Evolutionary conservation across 139 green algal species (phyloP), one percentile per base, ranked within the genome.

Genomic region (Chlorella sp.): DNA sequence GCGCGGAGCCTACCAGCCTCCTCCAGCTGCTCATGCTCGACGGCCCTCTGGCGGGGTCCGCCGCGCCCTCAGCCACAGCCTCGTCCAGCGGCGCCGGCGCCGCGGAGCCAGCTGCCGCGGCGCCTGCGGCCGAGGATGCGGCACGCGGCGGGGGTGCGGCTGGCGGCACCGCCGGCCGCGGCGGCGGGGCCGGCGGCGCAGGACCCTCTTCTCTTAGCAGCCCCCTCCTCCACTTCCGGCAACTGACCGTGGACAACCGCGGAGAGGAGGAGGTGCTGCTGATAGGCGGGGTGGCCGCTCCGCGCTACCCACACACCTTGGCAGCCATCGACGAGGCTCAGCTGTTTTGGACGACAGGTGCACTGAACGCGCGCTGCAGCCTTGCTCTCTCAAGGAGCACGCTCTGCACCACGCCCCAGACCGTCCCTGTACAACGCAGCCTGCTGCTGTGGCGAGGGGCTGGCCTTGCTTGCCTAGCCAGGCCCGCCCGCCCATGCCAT

Each of bases 331-430:
- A 81, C 53, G 67, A 71, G 7, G 62, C 51, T 5, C 40, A 38
- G n/a, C 60, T 81, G 35, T 81, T 81, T 40, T 69, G 51, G 51
- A n/a, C 64, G 27, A 60, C 61, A n/a, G 72, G 72, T 77, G 59
- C 23, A 58, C 12, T 15, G 43, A 2, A 25, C n/a, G 36, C 31
- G 27, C 2, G 31, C n/a, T 41, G 42, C 40, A 25, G 40, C 31
- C 5, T 48, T 40, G 31, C 35, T 27, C 8, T 19, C 15, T 29
- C 63, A 21, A 11, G 2, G 12, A 14, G 15, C 63, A 35, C 21
- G 23, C 5, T 8, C 36, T 23, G 17, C 38, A 38, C 23, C 36
- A 40, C 7, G 21, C 11, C 63, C 33, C 36, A 27, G 38, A 35
- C 21, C 40, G 1, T 8, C 29, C 8, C n/a, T 59, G 5, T 4